A percentile compares a stretch with the other conserved stretches of the same genome.
These are phyloP conservation scores for Scenedesmus sp. DNA, from an alignment of 163 green algal genomes.

Conservation along the genomic window DNA sequence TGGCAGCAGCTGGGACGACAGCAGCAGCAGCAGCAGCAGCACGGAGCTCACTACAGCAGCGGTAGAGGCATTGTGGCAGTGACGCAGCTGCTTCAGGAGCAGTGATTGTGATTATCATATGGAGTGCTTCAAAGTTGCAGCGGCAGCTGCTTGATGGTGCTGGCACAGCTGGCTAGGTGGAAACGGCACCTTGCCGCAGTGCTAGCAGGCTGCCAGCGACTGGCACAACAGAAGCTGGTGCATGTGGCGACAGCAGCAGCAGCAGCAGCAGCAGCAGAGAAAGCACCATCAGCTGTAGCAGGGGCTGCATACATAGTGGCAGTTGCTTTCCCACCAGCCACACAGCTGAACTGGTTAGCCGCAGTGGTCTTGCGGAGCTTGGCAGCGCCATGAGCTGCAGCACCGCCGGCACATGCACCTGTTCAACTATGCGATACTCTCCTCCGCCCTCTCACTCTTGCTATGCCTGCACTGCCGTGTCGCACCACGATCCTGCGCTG, in stretches of 20 bases:
- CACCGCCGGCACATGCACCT: too few species aligned
- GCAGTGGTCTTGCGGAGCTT: too few species aligned
- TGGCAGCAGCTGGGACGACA: conserved; percentile 5
- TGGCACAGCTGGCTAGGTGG: neutral
- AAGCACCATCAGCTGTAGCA: neutral
- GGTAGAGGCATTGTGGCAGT: neutral
- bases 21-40: too few species aligned
- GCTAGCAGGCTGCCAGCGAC: too few species aligned
- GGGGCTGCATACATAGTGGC: neutral
- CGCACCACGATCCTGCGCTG: neutral
- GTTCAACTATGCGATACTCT: too few species aligned
- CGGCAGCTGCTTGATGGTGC: neutral
- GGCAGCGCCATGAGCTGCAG: too few species aligned
- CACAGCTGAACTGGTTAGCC: too few species aligned
- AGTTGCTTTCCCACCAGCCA: too few species aligned
- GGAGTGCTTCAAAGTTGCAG: neutral
- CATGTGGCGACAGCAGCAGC: neutral
- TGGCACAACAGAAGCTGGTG: neutral
- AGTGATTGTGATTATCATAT: neutral
- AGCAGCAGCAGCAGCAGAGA: neutral
- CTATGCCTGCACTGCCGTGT: neutral
- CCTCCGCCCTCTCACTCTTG: neutral
- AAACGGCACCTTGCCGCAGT: neutral
- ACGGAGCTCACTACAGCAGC: neutral
- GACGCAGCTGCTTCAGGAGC: neutral